Percentiles rank a stretch among this genome's conserved stretches.
These are phyloP conservation scores for Cynanchum wilfordii DNA, from an alignment of 257 asterid genomes.

Conservation along the genomic window DNA sequence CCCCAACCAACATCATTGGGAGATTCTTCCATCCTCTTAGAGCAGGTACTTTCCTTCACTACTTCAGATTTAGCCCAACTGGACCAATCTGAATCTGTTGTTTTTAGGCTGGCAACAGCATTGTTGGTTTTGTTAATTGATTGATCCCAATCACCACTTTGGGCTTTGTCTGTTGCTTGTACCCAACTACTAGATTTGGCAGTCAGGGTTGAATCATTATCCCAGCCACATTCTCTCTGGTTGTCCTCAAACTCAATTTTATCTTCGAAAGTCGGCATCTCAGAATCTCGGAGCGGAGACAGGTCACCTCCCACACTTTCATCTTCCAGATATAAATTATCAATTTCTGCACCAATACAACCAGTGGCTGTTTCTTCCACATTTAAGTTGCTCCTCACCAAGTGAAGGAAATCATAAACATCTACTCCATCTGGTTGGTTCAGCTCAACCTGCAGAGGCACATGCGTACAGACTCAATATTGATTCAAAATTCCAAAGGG, in stretches of 20 bases:
- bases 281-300: slow-evolving; percentile 75
- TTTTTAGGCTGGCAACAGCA: neutral
- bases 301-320: slow-evolving; percentile 44
- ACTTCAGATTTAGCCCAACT: slow-evolving; percentile 28
- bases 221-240: slow-evolving; percentile 29
- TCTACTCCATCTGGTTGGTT: slow-evolving; percentile 50
- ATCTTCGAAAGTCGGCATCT: slow-evolving; percentile 75
- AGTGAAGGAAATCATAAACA: slow-evolving; percentile 76
- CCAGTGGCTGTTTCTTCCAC: slow-evolving; percentile 47
- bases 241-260: slow-evolving; percentile 35
- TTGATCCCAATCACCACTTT: slow-evolving; percentile 24
- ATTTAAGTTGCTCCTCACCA: slow-evolving; percentile 56
- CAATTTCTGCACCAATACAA: slow-evolving; percentile 82
- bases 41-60: slow-evolving; percentile 7
- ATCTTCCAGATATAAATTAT: slow-evolving; percentile 56
- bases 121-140: neutral
- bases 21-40: slow-evolving; percentile 19
- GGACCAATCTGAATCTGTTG: slow-evolving; percentile 18
- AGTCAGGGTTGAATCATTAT: slow-evolving; percentile 19
- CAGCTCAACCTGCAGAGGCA: slow-evolving; percentile 49
- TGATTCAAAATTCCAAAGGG: neutral
- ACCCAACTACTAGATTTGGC: slow-evolving; percentile 23
- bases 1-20: slow-evolving; percentile 5
- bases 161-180: slow-evolving; percentile 3
- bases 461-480: neutral